Evolutionary conservation across 306 rosid species (phyloP).

Genomic region (Hippophae rhamnoides): DNA sequence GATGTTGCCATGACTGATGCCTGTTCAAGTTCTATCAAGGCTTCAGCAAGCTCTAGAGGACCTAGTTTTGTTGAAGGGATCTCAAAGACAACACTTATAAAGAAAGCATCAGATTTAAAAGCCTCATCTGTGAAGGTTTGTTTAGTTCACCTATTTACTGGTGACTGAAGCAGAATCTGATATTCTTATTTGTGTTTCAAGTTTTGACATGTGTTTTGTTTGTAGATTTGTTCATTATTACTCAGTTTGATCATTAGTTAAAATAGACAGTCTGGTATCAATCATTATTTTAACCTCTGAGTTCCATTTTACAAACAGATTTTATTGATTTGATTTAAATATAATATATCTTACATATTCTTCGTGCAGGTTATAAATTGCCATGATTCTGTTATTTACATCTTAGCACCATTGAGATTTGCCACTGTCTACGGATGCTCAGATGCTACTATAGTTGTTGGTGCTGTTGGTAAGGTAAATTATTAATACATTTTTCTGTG

Average conservation of each 20-base stretch:
- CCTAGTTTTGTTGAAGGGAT: conserved; percentile 86
- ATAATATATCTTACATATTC: background rate
- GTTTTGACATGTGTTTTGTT: too few species aligned
- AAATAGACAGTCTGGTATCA: background rate
- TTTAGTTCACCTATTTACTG: conserved; percentile 8
- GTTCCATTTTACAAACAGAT: background rate
- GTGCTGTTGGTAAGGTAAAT: conserved; percentile 98
- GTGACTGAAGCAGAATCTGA: background rate
- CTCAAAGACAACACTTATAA: conserved; percentile 80
- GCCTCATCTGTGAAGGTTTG: conserved; percentile 89
- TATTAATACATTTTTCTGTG: background rate
- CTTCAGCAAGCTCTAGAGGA: conserved; percentile 47
- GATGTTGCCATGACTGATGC: conserved; percentile 98
- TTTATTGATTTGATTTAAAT: too few species aligned
- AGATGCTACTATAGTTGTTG: conserved; percentile 85
- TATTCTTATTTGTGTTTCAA: background rate
- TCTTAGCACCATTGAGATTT: conserved; percentile 87
- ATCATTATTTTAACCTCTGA: background rate
- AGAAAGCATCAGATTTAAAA: conserved; percentile 76
- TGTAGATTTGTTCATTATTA: too few species aligned
- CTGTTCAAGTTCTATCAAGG: conserved; percentile 48
- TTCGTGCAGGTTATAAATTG: conserved; percentile 76
- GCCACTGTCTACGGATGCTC: conserved; percentile 95
- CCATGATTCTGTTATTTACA: conserved; percentile 69
- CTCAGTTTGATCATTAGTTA: too few species aligned